Evolutionary conservation across 1,139 yeast species (phyloP), one percentile per base, ranked within the genome.

Genomic region (Saccharomyces hybrid): DNA sequence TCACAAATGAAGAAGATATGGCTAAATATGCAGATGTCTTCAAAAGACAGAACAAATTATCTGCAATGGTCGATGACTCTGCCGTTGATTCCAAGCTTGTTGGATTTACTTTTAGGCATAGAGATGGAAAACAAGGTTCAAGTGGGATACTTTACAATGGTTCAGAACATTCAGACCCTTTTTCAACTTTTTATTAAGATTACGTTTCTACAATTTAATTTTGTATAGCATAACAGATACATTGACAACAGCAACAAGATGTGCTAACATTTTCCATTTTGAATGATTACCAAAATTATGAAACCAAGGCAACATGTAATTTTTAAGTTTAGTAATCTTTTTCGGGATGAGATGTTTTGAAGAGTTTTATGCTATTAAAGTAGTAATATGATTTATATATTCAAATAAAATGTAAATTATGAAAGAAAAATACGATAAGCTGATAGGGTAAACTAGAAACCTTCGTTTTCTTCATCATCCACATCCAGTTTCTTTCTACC

Each of bases 11-110:
- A 67, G 93, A 88, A 55, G 96, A 95, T 71, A 91, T 95, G 98
- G 91, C 93, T 62, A 91, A 93, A 72, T 95, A 95, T 73, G 93
- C 95, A 64, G 99, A 95, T 67, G 99, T 95, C 23, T 86, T 90
- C 77, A 91, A 89, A 62, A 85, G 95, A 72, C 89, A 86, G 66
- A 88, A 82, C 55, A 91, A 87, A 62, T 81, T 93, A 66, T 97
- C 93, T 68, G 84, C 80, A 57, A 75, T 90, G 70, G 86, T 95
- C 34, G 93, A 86, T 61, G 81, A 82, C 60, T 77, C 83, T 31
- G 76, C 81, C 23, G 78, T 83, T 47, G 81, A 82, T 53, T 78
- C 84, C 52, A 91, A 91, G 62, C 88, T 95, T 69, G 89, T 91
- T 58, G 99, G 99, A 1, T 95, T 95, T 71, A 95, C 99, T 0